Evolutionary conservation across 305 asterid species (phyloP), one percentile per base, ranked within the genome.

Genomic region (Fraxinus xanthoxyloides): DNA sequence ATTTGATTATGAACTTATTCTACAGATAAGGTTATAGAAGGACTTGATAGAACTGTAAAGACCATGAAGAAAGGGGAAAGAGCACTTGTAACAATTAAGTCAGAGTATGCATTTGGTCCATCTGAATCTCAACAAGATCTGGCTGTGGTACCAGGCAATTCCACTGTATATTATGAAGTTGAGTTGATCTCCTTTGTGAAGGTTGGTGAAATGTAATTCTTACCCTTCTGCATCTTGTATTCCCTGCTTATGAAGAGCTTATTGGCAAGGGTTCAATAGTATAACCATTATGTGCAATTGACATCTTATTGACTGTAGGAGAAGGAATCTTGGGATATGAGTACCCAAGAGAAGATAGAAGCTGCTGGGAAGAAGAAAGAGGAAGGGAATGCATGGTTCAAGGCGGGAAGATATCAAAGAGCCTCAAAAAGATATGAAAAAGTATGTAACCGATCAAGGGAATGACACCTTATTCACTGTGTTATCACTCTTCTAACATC

Each of bases 251-350:
- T 72, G 28, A 69, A 28, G 75, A 72, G 13, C 43, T 72, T 32
- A 32, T n/a, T 32, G 43, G 36, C 36, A 24, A 21, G 15, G 73
- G 21, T 23, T 10, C 73, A 65, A 17, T 26, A 65, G 15, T 43
- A 2, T n/a, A 48, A 17, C 73, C 3, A 40, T 59, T 48, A 40
- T 59, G 28, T 7, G 4, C 30, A 13, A 15, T 21, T 10, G 73
- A 65, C 35, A 72, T 74, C 2, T 86, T 28, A 31, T 32, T 72
- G 76, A 72, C n/a, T 31, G 28, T 82, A 94, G 99, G 99, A 95
- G 12, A 95, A 89, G 84, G 97, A 95, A 82, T 95, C 99, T 3
- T 95, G 98, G 99, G 98, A 94, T 75, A 89, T 95, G 97, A 92
- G 86, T 83, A 89, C 92, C 0, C 82, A 89, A 40, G 97, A 93